Evolutionary conservation across 108 stramenopile genomes (phyloP), one percentile per base, ranked within the genome.

Genomic region (Cyclotella cryptica): DNA sequence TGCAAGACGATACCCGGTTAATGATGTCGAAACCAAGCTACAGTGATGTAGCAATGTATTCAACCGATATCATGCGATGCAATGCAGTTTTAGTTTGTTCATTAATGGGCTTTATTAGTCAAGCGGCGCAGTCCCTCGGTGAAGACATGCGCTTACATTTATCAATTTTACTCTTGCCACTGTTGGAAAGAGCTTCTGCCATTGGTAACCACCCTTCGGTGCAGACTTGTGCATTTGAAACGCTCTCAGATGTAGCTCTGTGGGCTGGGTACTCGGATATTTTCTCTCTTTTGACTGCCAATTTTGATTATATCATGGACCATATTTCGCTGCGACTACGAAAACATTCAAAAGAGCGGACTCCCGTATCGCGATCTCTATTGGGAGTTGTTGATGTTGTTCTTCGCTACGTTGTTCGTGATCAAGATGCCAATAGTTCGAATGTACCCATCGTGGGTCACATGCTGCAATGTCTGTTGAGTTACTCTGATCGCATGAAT

Each of bases 251-350:
- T 26, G 59, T 86, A 24, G 67, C 85, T 30, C 19, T 49, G 10
- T 45, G 69, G 14, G 14, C 65, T 30, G 79, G 70, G 19, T 59
- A 43, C 30, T 27, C 24, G 24, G 63, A 74, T 21, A 60, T 84
- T 29, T 52, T 66, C 19, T 67, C 65, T 11, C 66, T 86, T 47
- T 15, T 86, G 5, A 53, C 61, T 18, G 22, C 54, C 18, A 86
- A 86, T 62, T 84, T 86, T 41, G 85, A 86, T 77, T 86, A 86
- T 47, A 55, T 86, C 35, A 39, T 86, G 22, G 83, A 83, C 74
- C 63, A 60, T 8, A 44, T 83, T 28, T 79, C 78, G 7, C 40
- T 75, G 47, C 58, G 47, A 52, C 66, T 83, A 41, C 80, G 73
- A 40, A 69, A 46, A 24, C 73, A 81, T 47, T 66, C 72, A 47